Percentiles rank a stretch among this genome's conserved stretches.
phyloP scores from a whole-genome alignment of 306 rosid species.

The Mimosa bimucronata region DNA sequence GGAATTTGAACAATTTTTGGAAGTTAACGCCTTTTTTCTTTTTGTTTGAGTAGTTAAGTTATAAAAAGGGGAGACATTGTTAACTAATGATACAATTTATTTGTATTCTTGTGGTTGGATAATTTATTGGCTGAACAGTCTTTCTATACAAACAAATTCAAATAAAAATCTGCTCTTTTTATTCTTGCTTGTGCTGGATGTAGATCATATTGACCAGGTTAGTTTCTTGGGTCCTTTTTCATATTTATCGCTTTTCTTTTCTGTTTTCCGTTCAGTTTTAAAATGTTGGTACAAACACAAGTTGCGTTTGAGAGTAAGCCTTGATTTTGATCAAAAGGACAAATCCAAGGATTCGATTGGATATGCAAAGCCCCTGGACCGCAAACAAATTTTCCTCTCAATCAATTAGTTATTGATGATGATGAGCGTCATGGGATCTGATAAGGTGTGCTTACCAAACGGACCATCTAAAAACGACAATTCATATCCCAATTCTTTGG shows the following conservation, averaged over 20 bases:
- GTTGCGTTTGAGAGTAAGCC: not conserved
- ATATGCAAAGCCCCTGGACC: not conserved
- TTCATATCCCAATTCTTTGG: not conserved
- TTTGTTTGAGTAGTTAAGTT: not conserved
- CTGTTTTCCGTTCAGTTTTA: not conserved
- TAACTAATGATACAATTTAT: not conserved
- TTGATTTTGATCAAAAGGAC: constrained; percentile 1
- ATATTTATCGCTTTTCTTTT: not conserved
- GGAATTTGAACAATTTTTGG: constrained; percentile 28
- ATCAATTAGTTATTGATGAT: not conserved
- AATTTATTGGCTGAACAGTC: not conserved
- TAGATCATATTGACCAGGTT: not conserved
- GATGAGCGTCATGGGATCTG: not conserved
- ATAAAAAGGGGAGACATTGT: not conserved
- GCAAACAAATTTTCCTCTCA: not conserved
- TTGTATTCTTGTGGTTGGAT: not conserved
- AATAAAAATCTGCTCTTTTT: not conserved
- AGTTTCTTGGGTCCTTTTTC: not conserved
- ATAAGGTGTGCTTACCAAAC: not conserved
- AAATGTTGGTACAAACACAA: not conserved
- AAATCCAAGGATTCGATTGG: not conserved
- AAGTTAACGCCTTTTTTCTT: constrained; percentile 41
- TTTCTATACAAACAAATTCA: not conserved
- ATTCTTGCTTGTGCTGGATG: not conserved
- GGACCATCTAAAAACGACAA: not conserved